Evolutionary conservation across 2,329 filamentous ascomycete genomes (phyloP).

Genomic region (Aureobasidium sp.): DNA sequence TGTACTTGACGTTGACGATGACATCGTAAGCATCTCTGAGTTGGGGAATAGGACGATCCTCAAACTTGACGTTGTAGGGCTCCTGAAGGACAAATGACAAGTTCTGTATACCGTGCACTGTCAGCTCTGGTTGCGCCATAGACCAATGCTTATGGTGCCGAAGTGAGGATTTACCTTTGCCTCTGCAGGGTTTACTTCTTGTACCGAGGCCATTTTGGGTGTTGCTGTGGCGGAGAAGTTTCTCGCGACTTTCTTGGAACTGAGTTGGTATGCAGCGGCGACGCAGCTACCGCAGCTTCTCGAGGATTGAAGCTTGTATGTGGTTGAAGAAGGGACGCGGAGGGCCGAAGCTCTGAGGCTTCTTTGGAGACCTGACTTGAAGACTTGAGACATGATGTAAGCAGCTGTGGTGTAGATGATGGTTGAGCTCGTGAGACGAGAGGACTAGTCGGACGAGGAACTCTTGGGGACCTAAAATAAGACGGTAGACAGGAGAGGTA

Average conservation of each 20-base stretch:
- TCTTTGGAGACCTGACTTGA: constrained; percentile 6
- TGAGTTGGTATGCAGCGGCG: constrained; percentile 6
- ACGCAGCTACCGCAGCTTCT: constrained; percentile 9
- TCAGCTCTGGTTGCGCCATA: neutral
- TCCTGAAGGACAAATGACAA: constrained; percentile 78
- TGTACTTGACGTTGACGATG: constrained; percentile 72
- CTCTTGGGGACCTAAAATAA: neutral
- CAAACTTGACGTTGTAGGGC: constrained; percentile 61
- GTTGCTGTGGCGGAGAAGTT: neutral
- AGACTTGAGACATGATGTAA: constrained; percentile 7
- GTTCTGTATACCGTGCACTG: constrained; percentile 46
- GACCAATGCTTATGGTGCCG: neutral
- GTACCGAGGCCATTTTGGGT: constrained; percentile 5
- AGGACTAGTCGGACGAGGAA: neutral
- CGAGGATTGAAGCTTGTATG: constrained; percentile 4
- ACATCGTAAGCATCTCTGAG: constrained; percentile 61
- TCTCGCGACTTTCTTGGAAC: constrained; percentile 3
- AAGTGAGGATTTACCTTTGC: neutral
- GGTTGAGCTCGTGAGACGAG: neutral
- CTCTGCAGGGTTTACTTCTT: constrained; percentile 1
- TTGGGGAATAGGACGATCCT: constrained; percentile 64
- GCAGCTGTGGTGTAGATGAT: neutral
- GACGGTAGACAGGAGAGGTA: neutral
- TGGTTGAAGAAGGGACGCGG: neutral
- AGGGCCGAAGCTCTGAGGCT: neutral